phyloP scores from a whole-genome alignment of 2,329 filamentous ascomycete species.

The Ceratocystis alfenasii region DNA sequence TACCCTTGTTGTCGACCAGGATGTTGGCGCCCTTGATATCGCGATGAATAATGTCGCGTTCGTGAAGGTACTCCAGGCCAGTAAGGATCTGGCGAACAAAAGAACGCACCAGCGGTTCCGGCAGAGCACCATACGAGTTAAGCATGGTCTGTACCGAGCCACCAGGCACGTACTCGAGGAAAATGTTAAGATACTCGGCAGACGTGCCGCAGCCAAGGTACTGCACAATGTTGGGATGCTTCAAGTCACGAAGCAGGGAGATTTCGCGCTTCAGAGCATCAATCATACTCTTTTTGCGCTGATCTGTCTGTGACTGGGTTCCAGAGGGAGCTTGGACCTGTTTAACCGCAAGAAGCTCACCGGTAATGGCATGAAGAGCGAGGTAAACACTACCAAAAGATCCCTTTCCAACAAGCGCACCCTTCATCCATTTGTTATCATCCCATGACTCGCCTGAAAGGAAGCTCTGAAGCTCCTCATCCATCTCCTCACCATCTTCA shows the following conservation, averaged over 20 bases:
- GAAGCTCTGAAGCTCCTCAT: constrained; percentile 82
- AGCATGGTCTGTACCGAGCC: constrained; percentile 98
- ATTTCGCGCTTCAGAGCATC: constrained; percentile 96
- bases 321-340: constrained; percentile 85
- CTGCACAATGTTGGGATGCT: constrained; percentile 95
- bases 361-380: constrained; percentile 87
- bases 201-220: constrained; percentile 93
- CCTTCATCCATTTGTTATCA: constrained; percentile 99
- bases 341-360: constrained; percentile 95
- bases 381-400: constrained; percentile 95
- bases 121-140: constrained; percentile 90
- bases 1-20: constrained; percentile 95
- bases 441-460: constrained; percentile 88
- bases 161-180: constrained; percentile 96
- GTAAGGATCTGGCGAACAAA: constrained; percentile 93
- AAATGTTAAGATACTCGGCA: constrained; percentile 91
- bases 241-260: constrained; percentile 79
- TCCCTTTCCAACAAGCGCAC: constrained; percentile 88
- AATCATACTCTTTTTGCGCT: constrained; percentile 95
- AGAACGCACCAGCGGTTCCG: constrained; percentile 85
- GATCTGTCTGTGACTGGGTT: constrained; percentile 67
- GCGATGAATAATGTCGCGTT: constrained; percentile 89
- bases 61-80: constrained; percentile 85
- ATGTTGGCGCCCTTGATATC: constrained; percentile 99
- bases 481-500: constrained; percentile 82